Percentiles rank a stretch among this genome's conserved stretches.
These are phyloP conservation scores for Cercospora beticola DNA, from an alignment of 2,329 filamentous ascomycete species.

Conservation along the genomic window DNA sequence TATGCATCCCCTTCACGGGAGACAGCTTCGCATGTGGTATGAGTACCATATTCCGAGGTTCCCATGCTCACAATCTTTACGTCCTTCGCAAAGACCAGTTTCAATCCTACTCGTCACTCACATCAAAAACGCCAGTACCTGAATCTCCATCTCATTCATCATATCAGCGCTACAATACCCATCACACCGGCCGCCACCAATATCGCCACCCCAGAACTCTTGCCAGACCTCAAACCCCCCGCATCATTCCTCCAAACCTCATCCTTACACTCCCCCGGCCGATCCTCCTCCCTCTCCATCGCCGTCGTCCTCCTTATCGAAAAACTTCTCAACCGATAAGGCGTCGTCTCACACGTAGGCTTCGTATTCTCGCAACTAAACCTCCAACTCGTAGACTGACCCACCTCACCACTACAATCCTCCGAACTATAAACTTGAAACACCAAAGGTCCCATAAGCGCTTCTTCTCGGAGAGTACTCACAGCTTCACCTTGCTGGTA, in stretches of 20 bases:
- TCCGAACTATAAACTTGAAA: not conserved
- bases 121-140: not conserved
- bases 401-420: not conserved
- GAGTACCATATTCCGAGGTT: not conserved
- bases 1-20: no score
- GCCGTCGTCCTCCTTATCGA: not conserved
- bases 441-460: not conserved
- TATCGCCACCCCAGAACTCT: not conserved
- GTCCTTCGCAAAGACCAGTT: not conserved
- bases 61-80: not conserved
- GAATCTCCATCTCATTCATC: not conserved
- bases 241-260: not conserved
- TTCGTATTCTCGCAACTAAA: not conserved
- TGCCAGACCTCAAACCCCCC: not conserved
- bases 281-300: not conserved
- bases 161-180: not conserved
- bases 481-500: not conserved
- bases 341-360: not conserved
- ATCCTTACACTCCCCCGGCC: not conserved
- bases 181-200: not conserved
- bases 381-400: not conserved
- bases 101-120: not conserved
- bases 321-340: not conserved
- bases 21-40: not conserved
- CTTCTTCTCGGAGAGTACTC: not conserved